Evolutionary conservation across 1,139 yeast species (phyloP).

Genomic region (Suhomyces maxii): DNA sequence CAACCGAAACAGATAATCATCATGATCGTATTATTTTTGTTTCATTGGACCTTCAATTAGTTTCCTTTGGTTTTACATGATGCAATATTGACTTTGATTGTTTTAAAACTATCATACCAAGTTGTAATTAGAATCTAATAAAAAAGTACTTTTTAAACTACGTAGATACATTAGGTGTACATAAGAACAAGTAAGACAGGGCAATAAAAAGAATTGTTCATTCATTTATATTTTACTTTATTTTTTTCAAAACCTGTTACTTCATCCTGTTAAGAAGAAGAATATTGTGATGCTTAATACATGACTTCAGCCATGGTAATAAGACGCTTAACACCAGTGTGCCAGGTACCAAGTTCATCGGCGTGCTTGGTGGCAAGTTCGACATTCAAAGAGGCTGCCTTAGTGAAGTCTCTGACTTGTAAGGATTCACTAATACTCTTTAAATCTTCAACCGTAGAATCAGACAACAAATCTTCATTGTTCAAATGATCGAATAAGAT

Average conservation of each 20-base stretch:
- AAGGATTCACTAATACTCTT: constrained; percentile 53
- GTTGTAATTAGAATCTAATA: background rate
- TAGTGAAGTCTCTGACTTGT: constrained; percentile 52
- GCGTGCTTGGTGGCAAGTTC: constrained; percentile 67
- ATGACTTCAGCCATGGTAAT: constrained; percentile 71
- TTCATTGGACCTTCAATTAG: too few relatives aligned
- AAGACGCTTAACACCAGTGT: constrained; percentile 86
- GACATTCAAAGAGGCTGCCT: constrained; percentile 58
- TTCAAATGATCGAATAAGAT: constrained; percentile 80
- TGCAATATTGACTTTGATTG: background rate
- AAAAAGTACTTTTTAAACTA: background rate
- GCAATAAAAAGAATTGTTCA: too few relatives aligned
- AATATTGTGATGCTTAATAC: constrained; percentile 11
- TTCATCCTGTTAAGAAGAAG: too few relatives aligned
- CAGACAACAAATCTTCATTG: constrained; percentile 64
- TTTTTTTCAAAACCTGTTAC: too few relatives aligned
- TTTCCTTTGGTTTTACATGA: background rate
- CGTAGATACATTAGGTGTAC: background rate
- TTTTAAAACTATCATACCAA: background rate
- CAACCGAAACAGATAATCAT: too few relatives aligned
- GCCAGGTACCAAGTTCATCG: constrained; percentile 88
- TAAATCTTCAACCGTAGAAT: constrained; percentile 57
- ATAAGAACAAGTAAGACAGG: too few relatives aligned
- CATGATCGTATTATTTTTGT: too few relatives aligned
- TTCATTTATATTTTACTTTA: too few relatives aligned